Conservation (phyloP, 1,284 basidiomycete genomes). For the Xerocomus amazonicus region DNA sequence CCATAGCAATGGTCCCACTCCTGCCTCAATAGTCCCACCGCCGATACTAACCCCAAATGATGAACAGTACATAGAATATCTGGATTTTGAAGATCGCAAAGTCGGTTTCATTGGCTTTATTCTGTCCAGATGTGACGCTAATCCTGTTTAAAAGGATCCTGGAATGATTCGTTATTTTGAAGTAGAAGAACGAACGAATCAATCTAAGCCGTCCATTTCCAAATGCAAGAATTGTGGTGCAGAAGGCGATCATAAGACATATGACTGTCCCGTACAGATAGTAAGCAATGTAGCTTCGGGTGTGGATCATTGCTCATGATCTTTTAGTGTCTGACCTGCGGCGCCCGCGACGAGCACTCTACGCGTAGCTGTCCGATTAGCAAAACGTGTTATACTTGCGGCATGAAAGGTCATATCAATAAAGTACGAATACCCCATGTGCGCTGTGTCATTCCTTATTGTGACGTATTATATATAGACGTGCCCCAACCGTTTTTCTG, state of each 20-base stretch:
- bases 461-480: slow-evolving; percentile 42
- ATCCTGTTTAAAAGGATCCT: slow-evolving; percentile 29
- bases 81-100: slow-evolving; percentile 65
- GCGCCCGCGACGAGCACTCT: slow-evolving; percentile 79
- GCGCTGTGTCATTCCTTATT: neutral
- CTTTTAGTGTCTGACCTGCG: slow-evolving; percentile 81
- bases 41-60: slow-evolving; percentile 43
- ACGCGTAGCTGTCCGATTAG: slow-evolving; percentile 82
- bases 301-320: slow-evolving; percentile 1
- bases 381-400: slow-evolving; percentile 83
- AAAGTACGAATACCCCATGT: slow-evolving; percentile 41
- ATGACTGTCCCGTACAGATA: slow-evolving; percentile 62
- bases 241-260: slow-evolving; percentile 62
- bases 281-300: slow-evolving; percentile 40
- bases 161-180: slow-evolving; percentile 64
- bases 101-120: slow-evolving; percentile 34
- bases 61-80: slow-evolving; percentile 64
- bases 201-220: slow-evolving; percentile 40
- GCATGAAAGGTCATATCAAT: slow-evolving; percentile 83
- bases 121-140: slow-evolving; percentile 2
- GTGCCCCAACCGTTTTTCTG: slow-evolving; percentile 65
- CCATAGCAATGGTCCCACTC: slow-evolving; percentile 34
- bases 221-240: slow-evolving; percentile 73
- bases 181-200: slow-evolving; percentile 36
- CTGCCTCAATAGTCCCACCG: slow-evolving; percentile 45